A percentile compares a stretch with the other conserved stretches of the same genome.
These are phyloP conservation scores for Corylus americana DNA, from an alignment of 306 rosid genomes.

Conservation along the genomic window DNA sequence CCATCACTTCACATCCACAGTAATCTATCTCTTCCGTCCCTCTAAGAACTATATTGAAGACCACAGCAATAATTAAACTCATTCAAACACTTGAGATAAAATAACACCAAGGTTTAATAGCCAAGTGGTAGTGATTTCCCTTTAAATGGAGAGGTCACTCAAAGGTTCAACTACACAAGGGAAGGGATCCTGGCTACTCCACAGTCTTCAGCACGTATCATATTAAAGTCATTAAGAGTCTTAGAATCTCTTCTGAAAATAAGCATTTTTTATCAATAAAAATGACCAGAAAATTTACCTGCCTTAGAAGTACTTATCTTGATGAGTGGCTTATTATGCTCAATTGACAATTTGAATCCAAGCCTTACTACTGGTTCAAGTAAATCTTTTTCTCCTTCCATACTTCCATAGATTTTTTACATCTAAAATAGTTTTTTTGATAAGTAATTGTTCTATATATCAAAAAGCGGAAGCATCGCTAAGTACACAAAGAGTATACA, in stretches of 20 bases:
- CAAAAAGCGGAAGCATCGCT: too few species aligned
- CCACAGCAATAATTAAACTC: background rate
- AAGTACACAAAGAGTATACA: too few species aligned
- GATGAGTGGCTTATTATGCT: background rate
- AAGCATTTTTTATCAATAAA: background rate
- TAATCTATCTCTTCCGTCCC: background rate
- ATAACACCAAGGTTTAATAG: background rate
- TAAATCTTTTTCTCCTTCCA: background rate
- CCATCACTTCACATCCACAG: too few species aligned
- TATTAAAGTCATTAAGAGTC: background rate
- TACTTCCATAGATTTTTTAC: background rate
- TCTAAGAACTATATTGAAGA: background rate
- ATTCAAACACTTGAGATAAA: background rate
- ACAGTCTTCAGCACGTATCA: background rate
- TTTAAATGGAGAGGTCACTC: background rate
- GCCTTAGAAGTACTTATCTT: background rate
- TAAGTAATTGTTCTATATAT: too few species aligned
- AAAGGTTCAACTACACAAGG: background rate
- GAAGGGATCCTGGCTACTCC: background rate
- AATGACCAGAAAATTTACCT: background rate
- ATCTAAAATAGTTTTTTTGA: too few species aligned
- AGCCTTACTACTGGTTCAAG: background rate
- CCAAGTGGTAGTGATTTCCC: background rate
- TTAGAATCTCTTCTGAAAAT: background rate
- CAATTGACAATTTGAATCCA: background rate